Evolutionary conservation across 208 protist genomes (phyloP), one percentile per base, ranked within the genome.

Genomic region (Trypanosoma conorhini): DNA sequence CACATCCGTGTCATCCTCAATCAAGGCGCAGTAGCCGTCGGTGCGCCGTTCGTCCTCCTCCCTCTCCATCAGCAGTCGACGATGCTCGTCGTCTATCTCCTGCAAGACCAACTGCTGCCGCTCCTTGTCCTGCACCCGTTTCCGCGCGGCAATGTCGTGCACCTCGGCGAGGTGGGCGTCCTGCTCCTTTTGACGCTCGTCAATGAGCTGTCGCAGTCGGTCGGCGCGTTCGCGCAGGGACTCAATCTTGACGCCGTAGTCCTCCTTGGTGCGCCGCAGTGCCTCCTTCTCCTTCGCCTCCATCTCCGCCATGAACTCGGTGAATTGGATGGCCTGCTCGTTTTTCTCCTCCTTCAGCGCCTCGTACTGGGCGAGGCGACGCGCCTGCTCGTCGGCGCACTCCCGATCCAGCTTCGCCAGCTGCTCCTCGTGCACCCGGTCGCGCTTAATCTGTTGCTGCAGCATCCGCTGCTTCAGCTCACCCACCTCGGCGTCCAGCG

Each of bases 1-100:
- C 7, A 87, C 81, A 74, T 99, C 97, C 24, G 95, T 97, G 57
- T 98, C 97, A 63, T 98, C 89, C 80, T 99, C 98, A 35, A 98
- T 91, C 74, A 98, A 84, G 21, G 74, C 65, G 60, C 78, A 86
- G 70, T 96, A 95, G 62, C 82, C 86, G 65, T 94, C 92, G 42
- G 91, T 93, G 67, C 97, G 83, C 17, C 70, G 72, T 61, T 97
- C 87, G 65, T 92, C 66, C 52, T 76, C 67, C 54, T 89, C 84
- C 78, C 91, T 90, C 70, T 92, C 82, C 3, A 63, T 57, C 0
- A 81, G 48, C 30, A 97, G 73, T 46, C 69, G 56, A 58, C 89
- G 76, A 31, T 94, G 70, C 62, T 93, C 61, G 42, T 88, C 79
- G 31, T 95, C 91, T 28, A 94, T 68, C 38, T 60, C 78, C 35